Evolutionary conservation across 129 eudicot genomes (phyloP).

Genomic region (Ambrosia artemisiifolia): DNA sequence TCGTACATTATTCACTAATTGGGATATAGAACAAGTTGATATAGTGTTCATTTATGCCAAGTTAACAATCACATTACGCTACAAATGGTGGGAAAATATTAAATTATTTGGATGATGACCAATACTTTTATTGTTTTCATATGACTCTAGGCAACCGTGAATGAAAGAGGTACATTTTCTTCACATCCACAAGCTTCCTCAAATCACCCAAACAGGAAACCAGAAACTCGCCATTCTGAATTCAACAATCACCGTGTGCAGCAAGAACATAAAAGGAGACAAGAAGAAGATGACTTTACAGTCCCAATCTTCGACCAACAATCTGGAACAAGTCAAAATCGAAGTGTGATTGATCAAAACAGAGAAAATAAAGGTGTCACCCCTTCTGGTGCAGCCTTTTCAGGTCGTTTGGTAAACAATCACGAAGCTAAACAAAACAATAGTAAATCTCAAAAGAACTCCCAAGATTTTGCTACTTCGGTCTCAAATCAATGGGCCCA

Average conservation of each 20-base stretch:
- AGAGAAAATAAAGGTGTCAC: conserved; percentile 31
- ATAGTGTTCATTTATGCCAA: neutral
- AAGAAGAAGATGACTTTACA: conserved; percentile 67
- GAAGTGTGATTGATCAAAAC: conserved; percentile 24
- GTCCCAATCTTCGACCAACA: conserved; percentile 76
- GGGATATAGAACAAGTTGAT: neutral
- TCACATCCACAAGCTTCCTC: conserved; percentile 44
- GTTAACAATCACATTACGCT: neutral
- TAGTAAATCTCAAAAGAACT: conserved; percentile 25
- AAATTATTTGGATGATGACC: neutral
- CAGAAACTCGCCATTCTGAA: conserved; percentile 34
- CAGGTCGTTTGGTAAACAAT: conserved; percentile 24
- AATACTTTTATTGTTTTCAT: neutral
- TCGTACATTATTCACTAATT: neutral
- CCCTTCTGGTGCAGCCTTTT: conserved; percentile 25
- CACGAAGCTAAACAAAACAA: conserved; percentile 28
- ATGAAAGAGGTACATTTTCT: conserved; percentile 46
- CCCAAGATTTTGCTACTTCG: conserved; percentile 30
- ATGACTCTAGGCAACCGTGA: conserved; percentile 51
- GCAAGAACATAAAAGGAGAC: conserved; percentile 43
- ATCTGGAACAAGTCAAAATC: conserved; percentile 38
- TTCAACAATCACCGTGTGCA: conserved; percentile 31
- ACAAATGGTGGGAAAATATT: neutral
- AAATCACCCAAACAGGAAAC: conserved; percentile 40
- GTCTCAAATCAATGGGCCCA: conserved; percentile 29